Percentiles rank a stretch among this genome's conserved stretches.
phyloP scores from a whole-genome alignment of 2,329 filamentous ascomycete species.

The Acrocalymma vagum region DNA sequence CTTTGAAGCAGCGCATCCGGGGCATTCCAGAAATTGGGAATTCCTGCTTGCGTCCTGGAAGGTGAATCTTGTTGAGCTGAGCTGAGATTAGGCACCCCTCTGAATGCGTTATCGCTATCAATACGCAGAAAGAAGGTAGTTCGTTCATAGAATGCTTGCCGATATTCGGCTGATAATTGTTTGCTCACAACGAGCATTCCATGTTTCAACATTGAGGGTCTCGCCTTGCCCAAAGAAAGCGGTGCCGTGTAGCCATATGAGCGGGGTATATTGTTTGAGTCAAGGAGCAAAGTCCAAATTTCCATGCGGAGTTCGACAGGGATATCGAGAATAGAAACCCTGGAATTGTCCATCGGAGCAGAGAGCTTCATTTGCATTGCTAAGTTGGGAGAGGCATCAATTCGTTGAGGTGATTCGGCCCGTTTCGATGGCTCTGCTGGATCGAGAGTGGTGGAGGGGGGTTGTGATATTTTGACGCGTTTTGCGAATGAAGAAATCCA shows the following conservation, averaged over 20 bases:
- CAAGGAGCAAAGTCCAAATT: conserved; percentile 14
- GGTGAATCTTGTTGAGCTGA: neutral
- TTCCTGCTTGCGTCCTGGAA: no score
- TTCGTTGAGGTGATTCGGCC: no score
- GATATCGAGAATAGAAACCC: conserved; percentile 7
- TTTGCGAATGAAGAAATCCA: no score
- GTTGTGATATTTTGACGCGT: no score
- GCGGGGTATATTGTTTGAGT: conserved; percentile 4
- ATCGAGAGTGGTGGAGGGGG: no score
- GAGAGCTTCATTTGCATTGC: no score
- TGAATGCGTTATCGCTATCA: conserved; percentile 11
- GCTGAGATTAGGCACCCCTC: conserved; percentile 1
- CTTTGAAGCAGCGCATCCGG: conserved; percentile 8
- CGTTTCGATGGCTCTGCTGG: no score
- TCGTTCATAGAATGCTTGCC: conserved; percentile 22
- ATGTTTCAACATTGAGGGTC: conserved; percentile 10
- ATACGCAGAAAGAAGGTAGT: conserved; percentile 27
- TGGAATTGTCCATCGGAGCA: no score
- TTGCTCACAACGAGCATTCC: conserved; percentile 16
- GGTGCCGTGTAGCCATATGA: conserved; percentile 17
- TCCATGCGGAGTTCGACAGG: conserved; percentile 18
- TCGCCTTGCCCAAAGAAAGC: neutral
- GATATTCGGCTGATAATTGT: conserved; percentile 18
- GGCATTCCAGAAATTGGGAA: conserved; percentile 17
- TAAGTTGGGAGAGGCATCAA: no score